Evolutionary conservation across 163 green algal species (phyloP), one percentile per base, ranked within the genome.

Genomic region (Prototheca wickerhamii): DNA sequence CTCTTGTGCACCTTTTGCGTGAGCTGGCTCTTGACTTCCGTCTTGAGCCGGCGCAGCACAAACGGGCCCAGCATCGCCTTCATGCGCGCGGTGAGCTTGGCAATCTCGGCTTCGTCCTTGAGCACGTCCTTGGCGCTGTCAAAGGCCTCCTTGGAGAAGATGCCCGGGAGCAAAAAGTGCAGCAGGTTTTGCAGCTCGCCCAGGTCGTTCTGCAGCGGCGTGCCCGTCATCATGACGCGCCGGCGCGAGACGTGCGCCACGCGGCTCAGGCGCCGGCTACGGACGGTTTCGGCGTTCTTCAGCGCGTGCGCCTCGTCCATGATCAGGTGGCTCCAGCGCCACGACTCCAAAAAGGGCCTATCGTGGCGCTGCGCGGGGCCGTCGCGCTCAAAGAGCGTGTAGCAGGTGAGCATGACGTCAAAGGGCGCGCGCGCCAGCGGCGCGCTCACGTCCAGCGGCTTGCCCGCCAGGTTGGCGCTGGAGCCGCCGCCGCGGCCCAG

Each of bases 271-370:
- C 81, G 75, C 7, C 56, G 64, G 30, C 71, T 79, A 15, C 84
- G 74, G 7, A 62, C 66, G 42, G 71, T 74, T n/a, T 60, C 69
- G 23, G 71, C 60, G 70, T 96, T 95, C 77, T 97, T 97, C 17
- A 96, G 74, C 33, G 92, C 82, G 69, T 98, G 91, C 3, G 89
- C 91, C 73, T 96, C 88, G 63, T 96, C 89, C 76, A 96, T 73
- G 44, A 97, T 68, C 68, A 97, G 60, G 71, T 94, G 86, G 18
- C 69, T 86, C 83, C 84, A 97, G 33, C 76, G 60, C 80, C 82
- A 93, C 35, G 64, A 82, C 33, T 75, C 72, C 60, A 96, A 72
- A 63, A 91, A 91, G 21, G 44, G 63, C 31, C 88, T 78, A 67
- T 95, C 84, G 3, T 69, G 60, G 43, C 74, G 64, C 60, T 78